Evolutionary conservation across 768 basidiomycete species (phyloP).

Genomic region (Psilocybe cyanescens): DNA sequence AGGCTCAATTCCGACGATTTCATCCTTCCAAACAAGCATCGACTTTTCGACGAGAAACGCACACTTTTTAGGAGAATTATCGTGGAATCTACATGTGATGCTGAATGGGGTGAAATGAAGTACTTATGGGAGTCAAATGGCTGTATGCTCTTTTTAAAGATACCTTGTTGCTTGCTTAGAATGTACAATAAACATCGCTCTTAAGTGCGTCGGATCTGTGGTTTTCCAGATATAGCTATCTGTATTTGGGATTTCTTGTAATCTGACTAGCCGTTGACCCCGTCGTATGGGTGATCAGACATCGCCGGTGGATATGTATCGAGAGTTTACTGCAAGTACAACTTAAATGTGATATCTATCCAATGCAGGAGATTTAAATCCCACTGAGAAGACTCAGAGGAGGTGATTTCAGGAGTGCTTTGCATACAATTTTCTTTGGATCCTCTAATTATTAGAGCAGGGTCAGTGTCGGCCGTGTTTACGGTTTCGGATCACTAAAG

Average conservation of each 20-base stretch:
- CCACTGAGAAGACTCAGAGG: too few species aligned
- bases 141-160: conserved; percentile 7
- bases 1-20: conserved; percentile 1
- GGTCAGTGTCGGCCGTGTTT: too few species aligned
- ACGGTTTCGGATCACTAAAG: too few species aligned
- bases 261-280: background rate
- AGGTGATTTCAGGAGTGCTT: too few species aligned
- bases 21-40: conserved; percentile 4
- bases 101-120: conserved; percentile 8
- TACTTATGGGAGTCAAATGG: conserved; percentile 8
- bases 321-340: too few species aligned
- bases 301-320: too few species aligned
- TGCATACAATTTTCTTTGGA: too few species aligned
- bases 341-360: too few species aligned
- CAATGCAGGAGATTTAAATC: too few species aligned
- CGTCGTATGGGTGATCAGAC: too few species aligned
- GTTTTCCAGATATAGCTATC: background rate
- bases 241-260: background rate
- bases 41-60: conserved; percentile 15
- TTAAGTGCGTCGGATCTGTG: background rate
- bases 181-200: background rate
- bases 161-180: background rate
- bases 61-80: conserved; percentile 11
- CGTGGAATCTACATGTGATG: conserved; percentile 9
- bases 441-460: too few species aligned